Base-by-base conservation (phyloP, 805 yeast species). In the Saturnispora ahearnii region DNA sequence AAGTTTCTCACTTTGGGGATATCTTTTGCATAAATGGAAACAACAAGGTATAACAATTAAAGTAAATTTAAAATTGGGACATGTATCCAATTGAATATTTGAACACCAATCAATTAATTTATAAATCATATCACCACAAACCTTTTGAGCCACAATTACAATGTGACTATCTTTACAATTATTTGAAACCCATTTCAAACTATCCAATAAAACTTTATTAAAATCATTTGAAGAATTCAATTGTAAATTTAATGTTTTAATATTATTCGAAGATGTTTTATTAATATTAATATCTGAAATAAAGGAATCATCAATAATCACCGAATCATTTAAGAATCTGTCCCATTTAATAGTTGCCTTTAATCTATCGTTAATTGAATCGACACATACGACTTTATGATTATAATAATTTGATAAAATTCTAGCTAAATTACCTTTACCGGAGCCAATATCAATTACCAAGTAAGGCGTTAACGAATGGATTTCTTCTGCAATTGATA, bases 351-450 rank as follows among this genome's bases (percentile, higher is more conserved):
- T 22, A 29, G 53, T 58, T 3, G 63, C 57, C 18, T 50, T 51
- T 9, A 56, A 41, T 22, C 65, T 48, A 10, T 56, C 59, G 1
- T 31, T 28, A 30, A 57, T 58, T 33, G 47, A 38, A 45, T 64
- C 68, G 2, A 60, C 57, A 42, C 66, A 61, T 15, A 59, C 55
- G 5, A 57, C 51, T 11, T 44, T 50, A 9, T 50, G 38, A 0
- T 53, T 26, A 45, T 50, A 57, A 12, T 53, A 44, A 42, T 57
- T 56, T 1, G 55, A 50, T 10, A 64, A 42, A 4, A 64, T 45
- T 13, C 67, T 51, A 3, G 62, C 56, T 22, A 64, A 41, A 41
- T 62, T 60, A 7, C 67, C 67, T 43, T 62, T 64, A 4, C 68
- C 68, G 1, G 67, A 60, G 8, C 63, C 68, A 18, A 64, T 51